Conservation (phyloP, 768 basidiomycete species). For the Naematelia aurantialba region DNA sequence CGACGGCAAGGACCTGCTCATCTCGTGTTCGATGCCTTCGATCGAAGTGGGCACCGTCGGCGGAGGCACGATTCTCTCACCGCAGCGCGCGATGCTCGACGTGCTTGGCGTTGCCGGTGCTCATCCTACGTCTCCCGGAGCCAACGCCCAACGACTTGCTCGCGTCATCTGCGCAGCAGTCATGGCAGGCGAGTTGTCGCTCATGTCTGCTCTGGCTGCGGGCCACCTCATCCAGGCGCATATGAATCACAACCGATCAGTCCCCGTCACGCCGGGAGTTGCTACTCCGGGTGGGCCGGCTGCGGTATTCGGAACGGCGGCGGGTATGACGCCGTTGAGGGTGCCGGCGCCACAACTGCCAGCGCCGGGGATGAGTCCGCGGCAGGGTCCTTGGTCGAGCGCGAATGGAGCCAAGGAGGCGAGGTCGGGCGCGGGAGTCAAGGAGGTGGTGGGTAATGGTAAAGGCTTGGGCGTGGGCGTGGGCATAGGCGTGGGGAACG, state of each 20-base stretch:
- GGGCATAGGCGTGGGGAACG: no score
- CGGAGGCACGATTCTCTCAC: constrained; percentile 86
- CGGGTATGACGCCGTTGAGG: constrained; percentile 11
- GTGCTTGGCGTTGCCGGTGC: constrained; percentile 92
- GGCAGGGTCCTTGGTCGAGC: not conserved
- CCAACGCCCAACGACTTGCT: constrained; percentile 84
- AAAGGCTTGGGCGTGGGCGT: not conserved
- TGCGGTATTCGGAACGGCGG: constrained; percentile 10
- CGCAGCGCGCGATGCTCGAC: constrained; percentile 84
- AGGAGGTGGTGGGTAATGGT: not conserved
- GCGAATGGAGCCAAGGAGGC: not conserved
- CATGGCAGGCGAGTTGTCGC: constrained; percentile 93
- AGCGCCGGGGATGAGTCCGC: not conserved
- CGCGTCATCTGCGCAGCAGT: constrained; percentile 85
- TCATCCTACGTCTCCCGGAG: constrained; percentile 77
- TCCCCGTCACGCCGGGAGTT: constrained; percentile 68
- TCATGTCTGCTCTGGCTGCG: constrained; percentile 87
- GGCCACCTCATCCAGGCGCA: constrained; percentile 93
- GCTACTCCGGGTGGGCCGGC: constrained; percentile 43
- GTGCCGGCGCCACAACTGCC: not conserved
- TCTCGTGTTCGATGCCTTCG: constrained; percentile 96
- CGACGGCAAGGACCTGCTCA: constrained; percentile 79
- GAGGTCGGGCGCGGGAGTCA: not conserved
- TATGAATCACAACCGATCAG: constrained; percentile 83
- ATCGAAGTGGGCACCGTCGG: constrained; percentile 98